phyloP scores from a whole-genome alignment of 176 grass and related monocot species.

The Bonia amplexicaulis region DNA sequence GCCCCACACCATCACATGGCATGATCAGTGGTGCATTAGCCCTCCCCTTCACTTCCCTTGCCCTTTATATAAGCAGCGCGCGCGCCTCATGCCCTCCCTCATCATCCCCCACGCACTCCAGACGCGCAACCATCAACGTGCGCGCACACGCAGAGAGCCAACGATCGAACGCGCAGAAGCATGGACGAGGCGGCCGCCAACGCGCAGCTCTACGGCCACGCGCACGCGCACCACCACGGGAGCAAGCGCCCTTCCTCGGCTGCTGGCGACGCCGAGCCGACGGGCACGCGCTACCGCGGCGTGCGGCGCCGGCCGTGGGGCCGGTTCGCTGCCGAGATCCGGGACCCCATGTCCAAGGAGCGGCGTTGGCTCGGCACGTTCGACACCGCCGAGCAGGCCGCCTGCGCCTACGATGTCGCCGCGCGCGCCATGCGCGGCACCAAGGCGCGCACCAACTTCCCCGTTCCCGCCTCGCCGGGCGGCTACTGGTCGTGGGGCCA shows the following conservation, averaged over 20 bases:
- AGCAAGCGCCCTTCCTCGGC: conserved; percentile 22
- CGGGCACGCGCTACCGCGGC: conserved; percentile 63
- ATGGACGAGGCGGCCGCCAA: conserved; percentile 39
- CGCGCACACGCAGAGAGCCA: neutral
- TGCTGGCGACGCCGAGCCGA: neutral
- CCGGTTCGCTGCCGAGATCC: conserved; percentile 90
- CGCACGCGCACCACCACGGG: neutral
- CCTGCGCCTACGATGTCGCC: conserved; percentile 91
- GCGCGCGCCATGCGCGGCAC: conserved; percentile 87
- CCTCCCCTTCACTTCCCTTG: neutral
- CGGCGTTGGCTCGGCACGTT: conserved; percentile 94
- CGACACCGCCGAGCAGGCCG: conserved; percentile 96
- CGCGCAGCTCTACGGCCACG: conserved; percentile 12
- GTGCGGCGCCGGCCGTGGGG: conserved; percentile 93
- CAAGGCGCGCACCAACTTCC: conserved; percentile 98
- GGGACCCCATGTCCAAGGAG: conserved; percentile 83
- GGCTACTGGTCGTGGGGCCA: conserved; percentile 35
- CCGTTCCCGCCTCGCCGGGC: neutral
- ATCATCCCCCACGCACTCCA: neutral
- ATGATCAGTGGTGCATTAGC: neutral
- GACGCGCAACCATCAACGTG: neutral
- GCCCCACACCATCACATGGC: neutral
- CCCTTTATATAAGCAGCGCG: conserved; percentile 27
- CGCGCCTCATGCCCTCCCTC: neutral
- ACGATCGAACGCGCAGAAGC: neutral